These are phyloP conservation scores for Melampsora americana DNA, from an alignment of 1,284 basidiomycete genomes.

Conservation along the genomic window DNA sequence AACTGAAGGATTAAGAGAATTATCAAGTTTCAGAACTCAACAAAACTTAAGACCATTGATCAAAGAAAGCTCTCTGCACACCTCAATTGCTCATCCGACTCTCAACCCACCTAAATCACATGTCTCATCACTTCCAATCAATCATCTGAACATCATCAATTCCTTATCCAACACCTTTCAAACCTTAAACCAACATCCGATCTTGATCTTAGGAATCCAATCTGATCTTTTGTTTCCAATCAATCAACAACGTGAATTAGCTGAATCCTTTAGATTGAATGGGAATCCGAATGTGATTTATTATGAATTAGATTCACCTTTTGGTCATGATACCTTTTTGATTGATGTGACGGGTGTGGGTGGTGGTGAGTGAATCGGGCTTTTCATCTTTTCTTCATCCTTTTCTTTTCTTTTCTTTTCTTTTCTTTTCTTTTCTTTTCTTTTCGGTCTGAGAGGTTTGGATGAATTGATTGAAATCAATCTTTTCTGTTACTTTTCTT, in stretches of 20 bases:
- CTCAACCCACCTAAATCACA: not conserved
- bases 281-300: constrained; percentile 79
- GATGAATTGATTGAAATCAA: no score
- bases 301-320: constrained; percentile 95
- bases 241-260: constrained; percentile 92
- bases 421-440: not conserved
- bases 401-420: no score
- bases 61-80: constrained; percentile 48
- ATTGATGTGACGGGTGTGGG: constrained; percentile 38
- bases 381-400: not conserved
- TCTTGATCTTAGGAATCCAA: constrained; percentile 88
- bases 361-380: constrained; percentile 29
- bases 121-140: constrained; percentile 48
- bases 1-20: constrained; percentile 67
- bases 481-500: no score
- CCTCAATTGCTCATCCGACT: no score
- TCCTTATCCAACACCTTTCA: constrained; percentile 77
- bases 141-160: constrained; percentile 63
- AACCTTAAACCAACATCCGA: constrained; percentile 67
- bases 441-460: no score
- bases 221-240: constrained; percentile 95
- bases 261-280: constrained; percentile 82
- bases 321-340: constrained; percentile 92
- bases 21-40: constrained; percentile 55
- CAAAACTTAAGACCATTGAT: constrained; percentile 50